phyloP scores from a whole-genome alignment of 495 filamentous ascomycete species.

The Collariella sp. region DNA sequence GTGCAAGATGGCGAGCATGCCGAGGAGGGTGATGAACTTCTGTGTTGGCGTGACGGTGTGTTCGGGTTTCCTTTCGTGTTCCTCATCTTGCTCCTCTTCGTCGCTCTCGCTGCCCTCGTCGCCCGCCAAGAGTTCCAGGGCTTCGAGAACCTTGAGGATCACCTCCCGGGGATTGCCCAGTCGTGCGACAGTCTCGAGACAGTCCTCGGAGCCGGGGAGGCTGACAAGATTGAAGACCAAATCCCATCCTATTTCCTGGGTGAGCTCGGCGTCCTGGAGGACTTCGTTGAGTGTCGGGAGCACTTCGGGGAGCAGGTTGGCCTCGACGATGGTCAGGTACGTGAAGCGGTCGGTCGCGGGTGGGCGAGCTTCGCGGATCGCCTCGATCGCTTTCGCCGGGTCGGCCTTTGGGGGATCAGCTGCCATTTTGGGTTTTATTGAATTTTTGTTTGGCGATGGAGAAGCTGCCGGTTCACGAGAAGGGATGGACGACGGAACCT shows the following conservation, averaged over 20 bases:
- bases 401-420: constrained; percentile 11
- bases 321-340: constrained; percentile 80
- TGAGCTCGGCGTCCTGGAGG: constrained; percentile 74
- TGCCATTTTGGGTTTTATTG: constrained; percentile 4
- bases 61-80: constrained; percentile 15
- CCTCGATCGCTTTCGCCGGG: constrained; percentile 28
- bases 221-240: constrained; percentile 77
- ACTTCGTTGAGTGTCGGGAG: constrained; percentile 69
- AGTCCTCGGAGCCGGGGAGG: constrained; percentile 61
- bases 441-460: neutral
- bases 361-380: constrained; percentile 44
- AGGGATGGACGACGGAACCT: neutral
- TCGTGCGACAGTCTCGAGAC: constrained; percentile 65
- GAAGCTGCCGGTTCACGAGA: neutral
- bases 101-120: constrained; percentile 30
- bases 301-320: constrained; percentile 68
- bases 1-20: constrained; percentile 79
- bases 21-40: constrained; percentile 68
- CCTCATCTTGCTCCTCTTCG: constrained; percentile 29
- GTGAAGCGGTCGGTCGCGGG: constrained; percentile 76
- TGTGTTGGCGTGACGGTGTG: constrained; percentile 20
- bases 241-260: constrained; percentile 93
- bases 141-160: constrained; percentile 77
- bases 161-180: constrained; percentile 91
- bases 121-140: constrained; percentile 46